These are phyloP conservation scores for Adansonia madagascariensis DNA, from an alignment of 441 rosid genomes.

Conservation along the genomic window DNA sequence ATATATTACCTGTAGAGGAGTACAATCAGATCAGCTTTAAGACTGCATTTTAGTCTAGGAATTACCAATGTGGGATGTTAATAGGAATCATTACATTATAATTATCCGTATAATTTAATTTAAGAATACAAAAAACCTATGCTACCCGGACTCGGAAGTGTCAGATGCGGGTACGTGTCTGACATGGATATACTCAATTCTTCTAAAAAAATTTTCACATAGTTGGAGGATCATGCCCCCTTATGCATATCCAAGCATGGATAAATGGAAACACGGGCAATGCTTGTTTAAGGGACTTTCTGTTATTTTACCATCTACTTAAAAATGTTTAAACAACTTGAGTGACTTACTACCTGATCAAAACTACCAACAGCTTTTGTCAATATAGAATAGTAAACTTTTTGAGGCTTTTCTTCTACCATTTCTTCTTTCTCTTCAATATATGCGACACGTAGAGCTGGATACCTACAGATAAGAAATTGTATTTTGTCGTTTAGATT, in stretches of 20 bases:
- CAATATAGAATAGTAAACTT: conserved; percentile 83
- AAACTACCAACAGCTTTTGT: conserved; percentile 78
- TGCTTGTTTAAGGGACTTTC: not conserved
- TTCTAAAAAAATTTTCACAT: not conserved
- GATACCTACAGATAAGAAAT: conserved; percentile 60
- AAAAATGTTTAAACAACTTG: conserved; percentile 4
- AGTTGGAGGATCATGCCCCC: not conserved
- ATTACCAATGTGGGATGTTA: not conserved
- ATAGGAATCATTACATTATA: not conserved
- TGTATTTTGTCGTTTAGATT: conserved; percentile 30
- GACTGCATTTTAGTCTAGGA: not conserved
- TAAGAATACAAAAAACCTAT: not conserved
- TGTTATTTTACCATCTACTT: not conserved
- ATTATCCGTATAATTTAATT: not conserved
- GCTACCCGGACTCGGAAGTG: not conserved
- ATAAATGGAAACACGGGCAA: too few species aligned
- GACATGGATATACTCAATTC: not conserved
- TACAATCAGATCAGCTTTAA: not conserved
- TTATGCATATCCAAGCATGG: not conserved
- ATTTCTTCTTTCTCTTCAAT: conserved; percentile 95
- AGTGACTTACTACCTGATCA: conserved; percentile 67
- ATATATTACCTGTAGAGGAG: conserved; percentile 66
- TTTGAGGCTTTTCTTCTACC: conserved; percentile 37
- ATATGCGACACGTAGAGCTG: conserved; percentile 95
- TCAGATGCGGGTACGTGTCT: not conserved